Evolutionary conservation across 495 filamentous ascomycete species (phyloP).

Genomic region (Trichoderma reesei): DNA sequence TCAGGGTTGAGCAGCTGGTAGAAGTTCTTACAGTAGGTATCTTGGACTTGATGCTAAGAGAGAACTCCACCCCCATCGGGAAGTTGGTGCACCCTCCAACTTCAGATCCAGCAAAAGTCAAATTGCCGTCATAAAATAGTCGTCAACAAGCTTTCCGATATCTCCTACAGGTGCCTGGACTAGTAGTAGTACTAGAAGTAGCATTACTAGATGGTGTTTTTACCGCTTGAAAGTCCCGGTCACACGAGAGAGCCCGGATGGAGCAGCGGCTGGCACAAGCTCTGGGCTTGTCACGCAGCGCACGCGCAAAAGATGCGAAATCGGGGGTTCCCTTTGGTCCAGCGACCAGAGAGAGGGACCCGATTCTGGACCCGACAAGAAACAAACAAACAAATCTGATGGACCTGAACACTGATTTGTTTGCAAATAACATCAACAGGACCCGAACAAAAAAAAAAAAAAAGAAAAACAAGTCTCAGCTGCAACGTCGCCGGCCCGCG

Average conservation of each 20-base stretch:
- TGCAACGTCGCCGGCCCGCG: too few species aligned
- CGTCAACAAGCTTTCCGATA: not conserved
- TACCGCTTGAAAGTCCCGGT: not conserved
- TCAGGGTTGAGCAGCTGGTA: too few species aligned
- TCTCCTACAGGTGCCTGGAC: not conserved
- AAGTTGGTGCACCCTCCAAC: not conserved
- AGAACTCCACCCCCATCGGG: not conserved
- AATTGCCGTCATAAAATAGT: not conserved
- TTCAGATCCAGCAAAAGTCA: not conserved
- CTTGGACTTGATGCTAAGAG: not conserved
- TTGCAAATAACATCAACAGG: slow-evolving; percentile 1
- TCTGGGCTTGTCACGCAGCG: not conserved
- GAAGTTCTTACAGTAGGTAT: too few species aligned
- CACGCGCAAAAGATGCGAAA: not conserved
- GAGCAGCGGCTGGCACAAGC: slow-evolving; percentile 4
- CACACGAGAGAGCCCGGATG: not conserved
- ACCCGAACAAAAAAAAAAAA: not conserved
- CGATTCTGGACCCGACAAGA: not conserved
- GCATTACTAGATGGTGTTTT: too few species aligned
- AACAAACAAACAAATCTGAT: slow-evolving; percentile 4
- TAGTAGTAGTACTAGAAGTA: too few species aligned
- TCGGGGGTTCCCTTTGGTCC: not conserved
- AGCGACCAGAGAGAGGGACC: not conserved
- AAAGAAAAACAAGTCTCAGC: too few species aligned
- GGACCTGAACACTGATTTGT: too few species aligned